These are phyloP conservation scores for Fusarium buharicum DNA, from an alignment of 2,329 filamentous ascomycete species.

Conservation along the genomic window DNA sequence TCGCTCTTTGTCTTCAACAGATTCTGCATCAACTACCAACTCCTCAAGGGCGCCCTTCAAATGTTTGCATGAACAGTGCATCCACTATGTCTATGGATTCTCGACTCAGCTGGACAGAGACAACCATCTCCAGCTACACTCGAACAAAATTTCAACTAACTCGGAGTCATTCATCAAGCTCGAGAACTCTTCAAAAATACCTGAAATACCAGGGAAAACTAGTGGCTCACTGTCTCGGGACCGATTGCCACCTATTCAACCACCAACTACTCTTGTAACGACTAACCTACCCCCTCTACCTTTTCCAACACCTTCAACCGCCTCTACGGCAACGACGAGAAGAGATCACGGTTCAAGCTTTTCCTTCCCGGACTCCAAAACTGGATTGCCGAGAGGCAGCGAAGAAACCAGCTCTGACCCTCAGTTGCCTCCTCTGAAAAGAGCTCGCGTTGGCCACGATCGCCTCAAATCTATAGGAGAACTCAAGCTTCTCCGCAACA, in stretches of 20 bases:
- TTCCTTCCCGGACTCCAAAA: conserved; percentile 54
- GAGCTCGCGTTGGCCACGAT: conserved; percentile 62
- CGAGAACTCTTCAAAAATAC: conserved; percentile 18
- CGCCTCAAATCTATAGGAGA: conserved; percentile 68
- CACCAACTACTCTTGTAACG: conserved; percentile 50
- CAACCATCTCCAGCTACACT: conserved; percentile 61
- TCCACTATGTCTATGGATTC: conserved; percentile 70
- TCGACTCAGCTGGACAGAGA: conserved; percentile 62
- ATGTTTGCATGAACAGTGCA: conserved; percentile 65
- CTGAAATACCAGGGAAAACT: conserved; percentile 27
- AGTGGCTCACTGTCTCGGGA: conserved; percentile 38
- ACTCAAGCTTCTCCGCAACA: conserved; percentile 60
- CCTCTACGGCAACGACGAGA: conserved; percentile 44
- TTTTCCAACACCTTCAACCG: conserved; percentile 46
- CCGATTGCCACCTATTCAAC: conserved; percentile 51
- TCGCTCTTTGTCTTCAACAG: conserved; percentile 47
- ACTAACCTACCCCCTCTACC: conserved; percentile 46
- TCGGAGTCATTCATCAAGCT: conserved; percentile 55
- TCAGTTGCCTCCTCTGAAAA: conserved; percentile 65
- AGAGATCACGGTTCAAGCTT: conserved; percentile 46
- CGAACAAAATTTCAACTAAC: conserved; percentile 54
- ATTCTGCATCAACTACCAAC: conserved; percentile 17
- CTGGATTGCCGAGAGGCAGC: conserved; percentile 52
- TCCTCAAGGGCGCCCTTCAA: conserved; percentile 55
- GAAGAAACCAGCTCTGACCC: conserved; percentile 62